Evolutionary conservation across 164 flowering plant species (phyloP), one percentile per base, ranked within the genome.

Genomic region (Taxillus chinensis): DNA sequence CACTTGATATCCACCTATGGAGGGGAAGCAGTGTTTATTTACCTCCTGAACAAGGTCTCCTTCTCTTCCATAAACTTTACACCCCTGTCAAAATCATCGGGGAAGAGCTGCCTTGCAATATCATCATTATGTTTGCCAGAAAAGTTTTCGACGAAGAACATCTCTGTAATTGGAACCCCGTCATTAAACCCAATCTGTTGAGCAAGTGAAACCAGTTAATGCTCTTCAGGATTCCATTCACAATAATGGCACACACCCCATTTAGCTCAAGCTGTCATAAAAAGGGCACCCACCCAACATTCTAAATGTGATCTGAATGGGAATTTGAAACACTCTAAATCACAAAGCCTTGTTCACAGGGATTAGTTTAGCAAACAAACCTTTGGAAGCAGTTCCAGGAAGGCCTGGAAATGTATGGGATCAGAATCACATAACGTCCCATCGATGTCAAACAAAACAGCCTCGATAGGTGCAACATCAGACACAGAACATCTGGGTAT

Each of bases 351-450:
- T n/a, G n/a, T n/a, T n/a, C n/a, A 27, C 27, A 27, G 27, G 27
- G 27, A 27, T 27, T 27, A 27, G 27, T 27, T 27, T 27, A 27
- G 27, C 27, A 27, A 27, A 17, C 37, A 5, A 0, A 51, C 99
- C 90, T 93, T 91, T 75, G 65, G 87, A 67, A 93, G 96, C 95
- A 90, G 62, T 69, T 78, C 96, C 0, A 72, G 80, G 67, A 89
- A 93, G 43, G 89, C 91, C 46, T 57, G 13, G 60, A 72, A 68
- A 70, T 90, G 99, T 57, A 93, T 73, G 17, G 99, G 97, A 81
- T 93, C 99, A 9, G 98, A 88, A 78, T 93, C 99, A 68, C 90
- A 85, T 3, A 90, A 64, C n/a, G 97, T 93, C 72, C 97, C 99
- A 82, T 93, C 97, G 40, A 90, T 80, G 61, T 90, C 99, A 73